phyloP scores from a whole-genome alignment of 495 filamentous ascomycete species.

The Aspergillus cavernicola region DNA sequence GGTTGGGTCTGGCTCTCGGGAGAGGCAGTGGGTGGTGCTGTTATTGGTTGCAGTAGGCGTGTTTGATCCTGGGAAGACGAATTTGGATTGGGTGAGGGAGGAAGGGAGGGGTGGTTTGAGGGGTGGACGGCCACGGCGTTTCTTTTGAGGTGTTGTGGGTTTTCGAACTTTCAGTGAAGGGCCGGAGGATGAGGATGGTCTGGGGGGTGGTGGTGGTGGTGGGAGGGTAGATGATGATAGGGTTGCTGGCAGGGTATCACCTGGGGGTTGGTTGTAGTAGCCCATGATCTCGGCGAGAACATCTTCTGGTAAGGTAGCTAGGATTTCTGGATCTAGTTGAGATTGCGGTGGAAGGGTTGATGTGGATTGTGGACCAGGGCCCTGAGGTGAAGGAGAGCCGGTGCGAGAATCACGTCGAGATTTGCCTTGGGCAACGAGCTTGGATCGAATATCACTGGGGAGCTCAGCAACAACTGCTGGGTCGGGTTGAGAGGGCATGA shows the following conservation, averaged over 20 bases:
- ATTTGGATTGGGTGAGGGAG: constrained; percentile 62
- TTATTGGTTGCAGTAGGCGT: constrained; percentile 7
- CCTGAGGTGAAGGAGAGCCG: constrained; percentile 29
- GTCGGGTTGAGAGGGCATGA: constrained; percentile 77
- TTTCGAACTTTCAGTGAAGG: constrained; percentile 41
- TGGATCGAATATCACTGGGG: constrained; percentile 72
- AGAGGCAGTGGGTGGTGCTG: not conserved
- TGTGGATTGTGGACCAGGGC: constrained; percentile 17
- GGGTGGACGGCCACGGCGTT: constrained; percentile 47
- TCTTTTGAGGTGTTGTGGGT: constrained; percentile 55
- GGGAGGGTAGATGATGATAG: constrained; percentile 39
- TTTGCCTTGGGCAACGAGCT: constrained; percentile 55
- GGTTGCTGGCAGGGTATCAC: constrained; percentile 23
- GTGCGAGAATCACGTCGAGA: constrained; percentile 23
- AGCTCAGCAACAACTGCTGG: constrained; percentile 71
- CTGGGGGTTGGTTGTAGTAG: constrained; percentile 49
- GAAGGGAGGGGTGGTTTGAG: constrained; percentile 33
- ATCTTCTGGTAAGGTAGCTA: constrained; percentile 76
- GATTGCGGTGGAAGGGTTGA: constrained; percentile 45
- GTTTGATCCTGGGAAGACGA: constrained; percentile 42
- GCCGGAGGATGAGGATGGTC: constrained; percentile 35
- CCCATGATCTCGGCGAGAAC: constrained; percentile 75
- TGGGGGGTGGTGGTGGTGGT: constrained; percentile 18
- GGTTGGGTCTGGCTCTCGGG: constrained; percentile 10
- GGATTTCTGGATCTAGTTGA: constrained; percentile 68